Conservation (phyloP, 352 stramenopile genomes). For the Pythium periplocum region DNA sequence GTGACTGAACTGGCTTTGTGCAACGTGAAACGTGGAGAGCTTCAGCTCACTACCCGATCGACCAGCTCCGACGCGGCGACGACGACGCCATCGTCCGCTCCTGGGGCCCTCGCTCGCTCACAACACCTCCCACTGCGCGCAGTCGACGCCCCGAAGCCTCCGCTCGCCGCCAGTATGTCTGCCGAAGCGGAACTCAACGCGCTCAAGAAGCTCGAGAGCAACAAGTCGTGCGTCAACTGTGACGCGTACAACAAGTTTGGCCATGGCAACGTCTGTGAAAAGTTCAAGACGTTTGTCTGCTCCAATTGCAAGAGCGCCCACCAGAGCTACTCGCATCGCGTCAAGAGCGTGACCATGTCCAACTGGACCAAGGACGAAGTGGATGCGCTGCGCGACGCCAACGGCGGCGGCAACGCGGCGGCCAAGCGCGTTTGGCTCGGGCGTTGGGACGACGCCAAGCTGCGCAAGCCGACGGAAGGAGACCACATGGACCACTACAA, state of each 20-base stretch:
- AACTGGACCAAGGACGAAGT: conserved; percentile 92
- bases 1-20: no score
- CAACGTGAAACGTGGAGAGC: no score
- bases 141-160: no score
- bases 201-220: conserved; percentile 79
- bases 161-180: conserved; percentile 12
- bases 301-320: conserved; percentile 94
- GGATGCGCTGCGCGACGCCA: conserved; percentile 77
- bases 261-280: conserved; percentile 91
- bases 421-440: conserved; percentile 84
- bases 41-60: no score
- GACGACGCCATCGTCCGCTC: no score
- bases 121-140: no score
- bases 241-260: conserved; percentile 87
- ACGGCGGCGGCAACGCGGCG: conserved; percentile 86
- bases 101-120: no score
- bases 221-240: conserved; percentile 86
- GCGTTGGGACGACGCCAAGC: conserved; percentile 61
- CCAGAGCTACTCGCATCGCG: conserved; percentile 92
- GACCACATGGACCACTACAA: conserved; percentile 85
- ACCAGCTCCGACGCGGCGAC: no score
- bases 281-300: conserved; percentile 92
- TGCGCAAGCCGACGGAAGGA: conserved; percentile 67
- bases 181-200: conserved; percentile 73
- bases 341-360: conserved; percentile 95